phyloP scores from a whole-genome alignment of 1,284 basidiomycete species.

The Sanguinoderma infundibulare region DNA sequence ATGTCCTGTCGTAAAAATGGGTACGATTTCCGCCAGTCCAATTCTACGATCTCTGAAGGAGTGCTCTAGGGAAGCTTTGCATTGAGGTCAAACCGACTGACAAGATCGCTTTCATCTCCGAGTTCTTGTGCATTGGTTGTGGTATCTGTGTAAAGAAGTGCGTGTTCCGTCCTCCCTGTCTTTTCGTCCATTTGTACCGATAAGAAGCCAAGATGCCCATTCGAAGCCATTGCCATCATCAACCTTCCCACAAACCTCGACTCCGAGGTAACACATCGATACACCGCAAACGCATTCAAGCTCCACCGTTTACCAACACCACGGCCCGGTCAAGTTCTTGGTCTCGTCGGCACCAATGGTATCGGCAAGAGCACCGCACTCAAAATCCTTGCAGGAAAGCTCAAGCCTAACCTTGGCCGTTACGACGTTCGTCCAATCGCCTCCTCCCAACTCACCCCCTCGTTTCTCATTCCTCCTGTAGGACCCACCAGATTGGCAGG shows the following conservation, averaged over 20 bases:
- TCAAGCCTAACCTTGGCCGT: conserved; percentile 91
- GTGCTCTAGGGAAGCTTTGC: conserved; percentile 83
- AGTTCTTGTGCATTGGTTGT: conserved; percentile 95
- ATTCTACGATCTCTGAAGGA: conserved; percentile 1
- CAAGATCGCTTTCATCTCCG: conserved; percentile 97
- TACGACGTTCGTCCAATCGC: conserved; percentile 71
- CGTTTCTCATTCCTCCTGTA: conserved; percentile 34
- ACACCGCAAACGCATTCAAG: conserved; percentile 97
- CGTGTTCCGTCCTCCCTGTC: conserved; percentile 34
- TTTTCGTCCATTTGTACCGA: conserved; percentile 6
- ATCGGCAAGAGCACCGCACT: conserved; percentile 97
- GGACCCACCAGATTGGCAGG: conserved; percentile 97
- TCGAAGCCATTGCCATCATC: conserved; percentile 97
- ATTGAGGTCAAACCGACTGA: conserved; percentile 94
- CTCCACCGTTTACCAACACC: conserved; percentile 95
- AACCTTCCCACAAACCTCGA: conserved; percentile 96
- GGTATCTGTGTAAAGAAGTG: conserved; percentile 99
- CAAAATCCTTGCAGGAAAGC: conserved; percentile 93
- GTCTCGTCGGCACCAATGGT: conserved; percentile 97
- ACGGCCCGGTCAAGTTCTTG: conserved; percentile 93
- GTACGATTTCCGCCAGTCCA: conserved; percentile 45
- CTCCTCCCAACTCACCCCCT: conserved; percentile 1
- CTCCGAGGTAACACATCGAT: conserved; percentile 94
- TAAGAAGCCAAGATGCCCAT: conserved; percentile 76
- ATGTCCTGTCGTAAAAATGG: conserved; percentile 98